Evolutionary conservation across 768 basidiomycete species (phyloP).

Genomic region (Artomyces pyxidatus): DNA sequence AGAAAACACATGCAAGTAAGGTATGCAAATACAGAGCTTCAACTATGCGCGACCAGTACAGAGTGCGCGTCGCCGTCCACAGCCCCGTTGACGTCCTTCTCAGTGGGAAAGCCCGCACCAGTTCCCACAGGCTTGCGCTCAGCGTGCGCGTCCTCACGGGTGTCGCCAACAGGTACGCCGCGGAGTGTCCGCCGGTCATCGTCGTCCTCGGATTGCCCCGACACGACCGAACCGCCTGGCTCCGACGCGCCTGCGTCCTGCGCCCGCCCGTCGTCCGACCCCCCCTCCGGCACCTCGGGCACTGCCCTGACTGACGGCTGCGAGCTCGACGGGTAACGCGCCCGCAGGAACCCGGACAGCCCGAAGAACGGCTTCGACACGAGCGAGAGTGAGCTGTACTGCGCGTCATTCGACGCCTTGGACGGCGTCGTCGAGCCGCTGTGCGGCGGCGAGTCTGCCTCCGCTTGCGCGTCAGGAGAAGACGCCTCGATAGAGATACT

Average conservation of each 20-base stretch:
- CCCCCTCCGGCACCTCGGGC: constrained; percentile 16
- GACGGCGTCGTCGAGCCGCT: constrained; percentile 57
- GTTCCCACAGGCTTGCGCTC: background rate
- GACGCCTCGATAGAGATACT: background rate
- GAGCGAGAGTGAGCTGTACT: constrained; percentile 10
- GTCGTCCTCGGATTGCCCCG: constrained; percentile 20
- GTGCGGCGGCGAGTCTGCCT: constrained; percentile 34
- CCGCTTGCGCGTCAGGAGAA: constrained; percentile 21
- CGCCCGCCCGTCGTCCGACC: constrained; percentile 12
- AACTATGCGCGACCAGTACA: no score
- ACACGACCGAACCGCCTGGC: constrained; percentile 2
- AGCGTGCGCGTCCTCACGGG: constrained; percentile 6
- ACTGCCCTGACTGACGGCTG: constrained; percentile 19
- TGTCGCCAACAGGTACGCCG: constrained; percentile 20
- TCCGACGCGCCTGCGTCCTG: constrained; percentile 14
- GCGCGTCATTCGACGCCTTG: constrained; percentile 17
- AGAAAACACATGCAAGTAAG: no score
- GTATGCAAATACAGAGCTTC: no score
- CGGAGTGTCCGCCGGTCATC: constrained; percentile 36
- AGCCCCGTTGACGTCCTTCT: background rate
- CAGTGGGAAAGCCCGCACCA: background rate
- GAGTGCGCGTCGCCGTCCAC: background rate
- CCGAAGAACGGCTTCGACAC: constrained; percentile 38
- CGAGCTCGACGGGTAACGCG: constrained; percentile 45
- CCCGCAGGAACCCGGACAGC: constrained; percentile 55